Percentiles rank a stretch among this genome's conserved stretches.
Evolutionary conservation across 176 grass and related monocot species (phyloP).

Genomic region (Bonia amplexicaulis): DNA sequence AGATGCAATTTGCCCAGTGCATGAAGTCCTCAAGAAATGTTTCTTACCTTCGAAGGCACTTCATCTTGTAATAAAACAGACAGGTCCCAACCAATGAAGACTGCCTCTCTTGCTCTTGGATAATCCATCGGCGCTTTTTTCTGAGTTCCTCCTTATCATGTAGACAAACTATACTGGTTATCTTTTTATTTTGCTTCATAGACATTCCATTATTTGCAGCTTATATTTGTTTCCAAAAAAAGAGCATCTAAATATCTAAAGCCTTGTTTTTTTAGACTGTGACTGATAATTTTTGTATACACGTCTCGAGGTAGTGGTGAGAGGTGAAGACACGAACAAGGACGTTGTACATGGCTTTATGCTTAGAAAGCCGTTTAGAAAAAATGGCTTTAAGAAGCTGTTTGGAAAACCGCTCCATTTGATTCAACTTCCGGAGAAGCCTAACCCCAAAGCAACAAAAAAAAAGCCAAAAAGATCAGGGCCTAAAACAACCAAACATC

Average conservation of each 20-base stretch:
- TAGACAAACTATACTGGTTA: neutral
- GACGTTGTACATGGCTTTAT: too few species aligned
- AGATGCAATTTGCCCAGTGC: neutral
- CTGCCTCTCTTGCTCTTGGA: neutral
- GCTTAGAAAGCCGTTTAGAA: too few species aligned
- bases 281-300: too few species aligned
- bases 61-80: neutral
- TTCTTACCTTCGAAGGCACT: constrained; percentile 24
- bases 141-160: neutral
- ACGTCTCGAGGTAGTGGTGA: too few species aligned
- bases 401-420: rapidly evolving
- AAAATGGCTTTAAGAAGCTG: too few species aligned
- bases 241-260: neutral
- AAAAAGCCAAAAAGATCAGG: too few species aligned
- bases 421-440: neutral
- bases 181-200: neutral
- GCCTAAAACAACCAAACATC: neutral
- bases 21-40: neutral
- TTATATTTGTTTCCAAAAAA: neutral
- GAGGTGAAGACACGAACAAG: too few species aligned
- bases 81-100: neutral
- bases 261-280: too few species aligned
- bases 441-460: too few species aligned
- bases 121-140: neutral
- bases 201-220: neutral